phyloP scores from a whole-genome alignment of 2,329 filamentous ascomycete genomes.

The Bertia moriformis region DNA sequence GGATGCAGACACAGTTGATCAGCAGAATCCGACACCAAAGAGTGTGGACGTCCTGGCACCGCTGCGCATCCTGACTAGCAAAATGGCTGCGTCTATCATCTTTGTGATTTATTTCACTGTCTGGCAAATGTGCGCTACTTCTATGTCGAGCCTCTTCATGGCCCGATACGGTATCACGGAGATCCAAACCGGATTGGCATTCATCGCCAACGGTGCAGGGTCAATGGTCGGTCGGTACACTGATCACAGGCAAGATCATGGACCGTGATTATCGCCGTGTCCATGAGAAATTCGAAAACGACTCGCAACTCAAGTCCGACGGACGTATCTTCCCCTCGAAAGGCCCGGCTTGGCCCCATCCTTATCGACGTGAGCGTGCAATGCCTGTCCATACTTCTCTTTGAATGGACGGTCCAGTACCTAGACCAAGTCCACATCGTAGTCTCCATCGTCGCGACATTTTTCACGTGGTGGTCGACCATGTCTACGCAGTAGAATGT shows the following conservation, averaged over 20 bases:
- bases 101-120: slow-evolving; percentile 33
- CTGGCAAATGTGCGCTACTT: slow-evolving; percentile 40
- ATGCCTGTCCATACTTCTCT: slow-evolving; percentile 27
- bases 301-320: slow-evolving; percentile 1
- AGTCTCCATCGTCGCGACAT: slow-evolving; percentile 31
- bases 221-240: slow-evolving; percentile 36
- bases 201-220: slow-evolving; percentile 37
- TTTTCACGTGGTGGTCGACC: slow-evolving; percentile 34
- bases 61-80: slow-evolving; percentile 28
- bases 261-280: slow-evolving; percentile 32
- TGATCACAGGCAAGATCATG: slow-evolving; percentile 34
- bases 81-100: slow-evolving; percentile 25
- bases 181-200: slow-evolving; percentile 31
- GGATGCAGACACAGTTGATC: slow-evolving; percentile 4
- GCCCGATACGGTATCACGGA: slow-evolving; percentile 23
- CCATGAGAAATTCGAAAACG: slow-evolving; percentile 12
- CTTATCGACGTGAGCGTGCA: slow-evolving; percentile 27
- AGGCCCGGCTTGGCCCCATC: slow-evolving; percentile 32
- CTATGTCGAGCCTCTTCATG: slow-evolving; percentile 32
- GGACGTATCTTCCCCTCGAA: slow-evolving; percentile 27
- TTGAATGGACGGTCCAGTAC: slow-evolving; percentile 36
- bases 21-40: slow-evolving; percentile 11
- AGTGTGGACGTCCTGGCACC: slow-evolving; percentile 27
- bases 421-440: slow-evolving; percentile 30
- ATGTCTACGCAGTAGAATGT: slow-evolving; percentile 30